Evolutionary conservation across 2,329 filamentous ascomycete genomes (phyloP).

Genomic region (Periconia macrospinosa): DNA sequence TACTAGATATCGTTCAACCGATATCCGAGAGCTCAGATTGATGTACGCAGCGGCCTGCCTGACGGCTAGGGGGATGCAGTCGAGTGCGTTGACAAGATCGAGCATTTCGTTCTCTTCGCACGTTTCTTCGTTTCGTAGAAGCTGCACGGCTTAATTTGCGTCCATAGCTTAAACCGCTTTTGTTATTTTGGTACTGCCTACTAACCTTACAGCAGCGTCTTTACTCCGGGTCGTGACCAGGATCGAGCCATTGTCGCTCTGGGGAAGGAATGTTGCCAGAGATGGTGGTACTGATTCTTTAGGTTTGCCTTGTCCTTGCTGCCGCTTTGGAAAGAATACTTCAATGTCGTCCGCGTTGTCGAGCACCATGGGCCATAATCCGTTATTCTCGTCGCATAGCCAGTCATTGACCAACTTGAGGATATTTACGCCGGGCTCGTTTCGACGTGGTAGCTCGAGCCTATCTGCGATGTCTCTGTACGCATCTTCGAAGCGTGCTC

Average conservation of each 20-base stretch:
- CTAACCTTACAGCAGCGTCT: constrained; percentile 10
- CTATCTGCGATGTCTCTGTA: constrained; percentile 14
- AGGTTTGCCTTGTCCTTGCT: not conserved
- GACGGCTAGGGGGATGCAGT: constrained; percentile 38
- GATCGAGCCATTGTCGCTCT: constrained; percentile 11
- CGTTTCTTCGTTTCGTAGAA: constrained; percentile 17
- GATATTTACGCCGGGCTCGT: constrained; percentile 13
- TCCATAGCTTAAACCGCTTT: constrained; percentile 22
- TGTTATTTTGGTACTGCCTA: constrained; percentile 17
- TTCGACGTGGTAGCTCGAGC: constrained; percentile 9
- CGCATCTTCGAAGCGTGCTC: constrained; percentile 15
- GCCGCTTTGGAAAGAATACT: constrained; percentile 2
- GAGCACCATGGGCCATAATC: constrained; percentile 16
- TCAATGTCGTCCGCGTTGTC: constrained; percentile 16
- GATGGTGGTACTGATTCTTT: not conserved
- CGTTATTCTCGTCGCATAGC: constrained; percentile 14
- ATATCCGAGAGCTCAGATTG: constrained; percentile 11
- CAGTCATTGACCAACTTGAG: constrained; percentile 14
- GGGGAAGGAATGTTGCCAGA: constrained; percentile 11
- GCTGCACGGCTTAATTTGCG: constrained; percentile 12
- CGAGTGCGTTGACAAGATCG: constrained; percentile 21
- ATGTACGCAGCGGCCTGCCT: constrained; percentile 40
- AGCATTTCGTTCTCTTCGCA: constrained; percentile 1
- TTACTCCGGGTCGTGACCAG: constrained; percentile 13
- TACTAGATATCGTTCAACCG: constrained; percentile 40